Percentiles rank a stretch among this genome's conserved stretches.
Evolutionary conservation across 2,329 filamentous ascomycete species (phyloP).

Genomic region (Sporothrix variecibatus): DNA sequence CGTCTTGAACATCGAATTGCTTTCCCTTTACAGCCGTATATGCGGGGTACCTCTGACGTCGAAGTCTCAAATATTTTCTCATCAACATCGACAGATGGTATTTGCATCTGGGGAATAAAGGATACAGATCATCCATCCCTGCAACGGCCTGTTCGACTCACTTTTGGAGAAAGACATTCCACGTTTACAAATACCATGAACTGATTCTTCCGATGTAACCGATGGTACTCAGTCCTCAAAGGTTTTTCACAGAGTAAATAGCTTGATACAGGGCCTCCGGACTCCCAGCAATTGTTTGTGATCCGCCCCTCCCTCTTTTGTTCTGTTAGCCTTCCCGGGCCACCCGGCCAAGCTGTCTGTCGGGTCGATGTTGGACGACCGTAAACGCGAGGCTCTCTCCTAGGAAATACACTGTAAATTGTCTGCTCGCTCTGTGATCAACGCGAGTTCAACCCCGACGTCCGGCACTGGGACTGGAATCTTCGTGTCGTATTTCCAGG

Average conservation of each 20-base stretch:
- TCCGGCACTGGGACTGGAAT: background rate
- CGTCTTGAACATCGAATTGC: background rate
- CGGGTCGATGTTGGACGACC: background rate
- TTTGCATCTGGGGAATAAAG: background rate
- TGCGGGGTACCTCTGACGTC: background rate
- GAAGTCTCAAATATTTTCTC: no score
- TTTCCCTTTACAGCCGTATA: background rate
- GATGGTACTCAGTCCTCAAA: background rate
- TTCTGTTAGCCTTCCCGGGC: background rate
- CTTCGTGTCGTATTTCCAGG: background rate
- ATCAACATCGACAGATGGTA: no score
- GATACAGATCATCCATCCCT: background rate
- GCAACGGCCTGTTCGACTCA: constrained; percentile 1
- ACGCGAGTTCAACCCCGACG: background rate
- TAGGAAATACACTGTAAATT: background rate
- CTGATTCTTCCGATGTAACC: constrained; percentile 1
- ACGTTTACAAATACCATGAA: background rate
- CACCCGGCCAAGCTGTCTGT: background rate
- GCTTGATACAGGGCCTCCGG: background rate
- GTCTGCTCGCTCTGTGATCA: background rate
- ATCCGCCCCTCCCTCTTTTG: constrained; percentile 1
- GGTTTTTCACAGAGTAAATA: background rate
- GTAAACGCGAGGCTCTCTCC: background rate
- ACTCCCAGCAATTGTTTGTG: background rate
- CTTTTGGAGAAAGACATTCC: background rate